Percentiles rank a stretch among this genome's conserved stretches.
Conservation (phyloP, 2,329 filamentous ascomycete species). For the Colletotrichum tabaci region DNA sequence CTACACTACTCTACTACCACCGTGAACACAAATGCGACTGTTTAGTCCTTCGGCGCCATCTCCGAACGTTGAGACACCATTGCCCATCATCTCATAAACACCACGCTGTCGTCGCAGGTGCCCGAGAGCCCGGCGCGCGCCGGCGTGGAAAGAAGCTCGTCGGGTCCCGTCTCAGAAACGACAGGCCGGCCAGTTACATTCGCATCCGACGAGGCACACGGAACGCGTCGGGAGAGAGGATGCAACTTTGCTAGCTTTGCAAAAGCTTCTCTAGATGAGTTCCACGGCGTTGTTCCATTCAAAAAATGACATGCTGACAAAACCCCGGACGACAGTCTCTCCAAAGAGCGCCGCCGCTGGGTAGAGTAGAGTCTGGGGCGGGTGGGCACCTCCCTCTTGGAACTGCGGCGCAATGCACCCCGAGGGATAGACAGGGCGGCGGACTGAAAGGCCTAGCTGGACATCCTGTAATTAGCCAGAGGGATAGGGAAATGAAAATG, state of each 20-base stretch:
- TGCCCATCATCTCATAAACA: too few relatives aligned
- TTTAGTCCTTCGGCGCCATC: too few relatives aligned
- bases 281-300: neutral
- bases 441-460: neutral
- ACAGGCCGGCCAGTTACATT: constrained; percentile 5
- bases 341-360: too few relatives aligned
- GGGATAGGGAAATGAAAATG: neutral
- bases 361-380: neutral
- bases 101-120: neutral
- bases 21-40: too few relatives aligned
- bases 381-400: constrained; percentile 4
- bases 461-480: constrained; percentile 15
- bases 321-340: neutral
- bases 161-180: constrained; percentile 14
- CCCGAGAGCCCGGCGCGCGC: neutral
- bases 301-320: neutral
- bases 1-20: too few relatives aligned
- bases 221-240: neutral
- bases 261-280: neutral
- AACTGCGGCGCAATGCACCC: constrained; percentile 31
- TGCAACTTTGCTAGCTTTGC: neutral
- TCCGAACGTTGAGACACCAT: too few relatives aligned
- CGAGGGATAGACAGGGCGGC: constrained; percentile 14
- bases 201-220: constrained; percentile 12
- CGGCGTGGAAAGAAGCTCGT: neutral